These are phyloP conservation scores for Globisporangium emineosum DNA, from an alignment of 352 stramenopile genomes.

Conservation along the genomic window DNA sequence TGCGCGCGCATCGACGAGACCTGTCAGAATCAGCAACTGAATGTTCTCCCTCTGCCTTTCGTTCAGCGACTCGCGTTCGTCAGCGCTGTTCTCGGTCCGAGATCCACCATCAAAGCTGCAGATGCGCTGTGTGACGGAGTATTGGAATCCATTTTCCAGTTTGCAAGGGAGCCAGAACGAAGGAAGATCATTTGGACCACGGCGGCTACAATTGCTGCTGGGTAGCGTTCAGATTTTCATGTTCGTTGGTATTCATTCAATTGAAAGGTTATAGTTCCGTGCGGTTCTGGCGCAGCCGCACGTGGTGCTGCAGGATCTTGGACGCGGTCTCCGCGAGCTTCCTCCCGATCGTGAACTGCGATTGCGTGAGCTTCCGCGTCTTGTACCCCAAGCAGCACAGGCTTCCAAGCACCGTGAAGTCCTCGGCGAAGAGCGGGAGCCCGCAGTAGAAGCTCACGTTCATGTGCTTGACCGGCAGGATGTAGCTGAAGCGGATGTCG, in stretches of 20 bases:
- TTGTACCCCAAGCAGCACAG: constrained; percentile 58
- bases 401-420: constrained; percentile 51
- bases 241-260: not conserved
- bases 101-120: not conserved
- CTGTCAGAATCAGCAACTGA: not conserved
- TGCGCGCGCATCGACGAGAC: not conserved
- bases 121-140: not conserved
- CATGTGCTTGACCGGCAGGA: not conserved
- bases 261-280: not conserved
- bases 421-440: constrained; percentile 47
- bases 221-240: not conserved
- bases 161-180: not conserved
- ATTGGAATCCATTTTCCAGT: not conserved
- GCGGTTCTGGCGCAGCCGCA: not conserved
- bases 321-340: constrained; percentile 55
- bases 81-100: not conserved
- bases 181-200: not conserved
- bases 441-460: constrained; percentile 70
- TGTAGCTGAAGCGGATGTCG: constrained; percentile 14
- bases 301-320: constrained; percentile 22
- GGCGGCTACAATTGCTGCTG: too few relatives aligned
- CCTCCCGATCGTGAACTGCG: constrained; percentile 54
- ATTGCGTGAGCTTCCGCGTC: constrained; percentile 43
- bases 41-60: too few relatives aligned
- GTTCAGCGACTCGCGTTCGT: not conserved